Conservation (phyloP, 2,329 filamentous ascomycete species). For the Monosporascus sp. region DNA sequence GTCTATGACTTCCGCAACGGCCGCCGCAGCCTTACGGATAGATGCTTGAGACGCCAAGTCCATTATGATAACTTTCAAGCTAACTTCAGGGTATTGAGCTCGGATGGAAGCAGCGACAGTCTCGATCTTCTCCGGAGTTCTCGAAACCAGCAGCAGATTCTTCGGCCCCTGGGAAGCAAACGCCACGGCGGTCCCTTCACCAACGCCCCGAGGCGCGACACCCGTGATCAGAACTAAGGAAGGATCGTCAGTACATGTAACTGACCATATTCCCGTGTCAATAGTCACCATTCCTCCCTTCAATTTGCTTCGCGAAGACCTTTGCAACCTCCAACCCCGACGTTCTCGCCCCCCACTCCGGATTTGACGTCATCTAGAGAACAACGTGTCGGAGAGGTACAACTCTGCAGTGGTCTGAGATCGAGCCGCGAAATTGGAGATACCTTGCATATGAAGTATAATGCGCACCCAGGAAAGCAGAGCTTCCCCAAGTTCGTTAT, state of each 20-base stretch:
- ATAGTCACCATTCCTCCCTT: conserved; percentile 20
- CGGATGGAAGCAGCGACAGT: conserved; percentile 33
- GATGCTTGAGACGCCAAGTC: conserved; percentile 34
- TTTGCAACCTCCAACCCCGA: conserved; percentile 32
- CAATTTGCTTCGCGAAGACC: conserved; percentile 20
- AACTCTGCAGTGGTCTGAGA: neutral
- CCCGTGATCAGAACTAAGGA: conserved; percentile 36
- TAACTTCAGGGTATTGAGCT: conserved; percentile 27
- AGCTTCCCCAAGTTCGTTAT: neutral
- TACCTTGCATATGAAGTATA: neutral
- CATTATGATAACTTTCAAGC: conserved; percentile 30
- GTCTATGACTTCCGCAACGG: conserved; percentile 27
- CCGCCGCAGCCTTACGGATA: conserved; percentile 31
- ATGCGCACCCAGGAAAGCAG: too few relatives aligned
- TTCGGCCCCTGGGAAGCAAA: conserved; percentile 40
- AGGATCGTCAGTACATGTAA: conserved; percentile 9
- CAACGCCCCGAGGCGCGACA: conserved; percentile 37
- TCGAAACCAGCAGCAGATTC: conserved; percentile 39
- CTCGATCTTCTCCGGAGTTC: conserved; percentile 38
- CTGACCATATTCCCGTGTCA: conserved; percentile 11
- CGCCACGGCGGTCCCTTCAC: conserved; percentile 34
- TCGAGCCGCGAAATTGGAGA: neutral
- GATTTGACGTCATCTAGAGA: conserved; percentile 21
- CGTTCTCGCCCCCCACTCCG: conserved; percentile 24
- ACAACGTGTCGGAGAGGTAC: neutral